phyloP scores from a whole-genome alignment of 1,139 yeast genomes.

The Ashbya aceris region DNA sequence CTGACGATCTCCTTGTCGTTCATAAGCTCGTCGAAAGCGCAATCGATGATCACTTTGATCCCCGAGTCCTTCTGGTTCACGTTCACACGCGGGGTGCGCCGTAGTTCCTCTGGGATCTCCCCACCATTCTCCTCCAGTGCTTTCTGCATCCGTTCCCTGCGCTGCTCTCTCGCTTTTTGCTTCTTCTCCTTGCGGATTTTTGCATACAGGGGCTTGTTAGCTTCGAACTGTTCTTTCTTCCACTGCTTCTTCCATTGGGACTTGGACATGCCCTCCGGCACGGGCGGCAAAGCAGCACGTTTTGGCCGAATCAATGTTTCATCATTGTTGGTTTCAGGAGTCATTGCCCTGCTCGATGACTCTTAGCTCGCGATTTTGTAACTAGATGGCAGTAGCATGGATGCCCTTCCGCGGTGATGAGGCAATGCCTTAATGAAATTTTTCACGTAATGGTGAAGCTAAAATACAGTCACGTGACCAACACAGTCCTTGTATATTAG shows the following conservation, averaged over 20 bases:
- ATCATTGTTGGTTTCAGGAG: no score
- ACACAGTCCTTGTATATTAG: no score
- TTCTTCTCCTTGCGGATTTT: conserved; percentile 47
- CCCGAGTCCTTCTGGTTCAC: conserved; percentile 38
- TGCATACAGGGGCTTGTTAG: conserved; percentile 49
- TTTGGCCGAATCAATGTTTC: no score
- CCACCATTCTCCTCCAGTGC: conserved; percentile 30
- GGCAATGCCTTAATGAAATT: no score
- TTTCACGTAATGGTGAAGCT: no score
- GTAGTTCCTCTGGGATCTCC: conserved; percentile 29
- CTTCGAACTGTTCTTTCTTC: conserved; percentile 54
- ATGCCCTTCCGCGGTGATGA: no score
- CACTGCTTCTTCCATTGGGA: conserved; percentile 70
- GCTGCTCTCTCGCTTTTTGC: conserved; percentile 31
- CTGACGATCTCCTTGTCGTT: conserved; percentile 68
- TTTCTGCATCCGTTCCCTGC: conserved; percentile 32
- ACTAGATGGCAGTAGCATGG: no score
- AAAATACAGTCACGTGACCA: no score
- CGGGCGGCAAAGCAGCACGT: conserved; percentile 20
- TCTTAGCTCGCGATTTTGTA: no score
- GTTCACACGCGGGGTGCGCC: conserved; percentile 31
- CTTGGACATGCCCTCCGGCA: conserved; percentile 82
- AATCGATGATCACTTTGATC: conserved; percentile 61
- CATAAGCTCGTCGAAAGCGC: conserved; percentile 88
- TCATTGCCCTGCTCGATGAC: no score